Percentiles rank a stretch among this genome's conserved stretches.
phyloP scores from a whole-genome alignment of 2,329 filamentous ascomycete species.

The Calonectria pseudoturangicola region DNA sequence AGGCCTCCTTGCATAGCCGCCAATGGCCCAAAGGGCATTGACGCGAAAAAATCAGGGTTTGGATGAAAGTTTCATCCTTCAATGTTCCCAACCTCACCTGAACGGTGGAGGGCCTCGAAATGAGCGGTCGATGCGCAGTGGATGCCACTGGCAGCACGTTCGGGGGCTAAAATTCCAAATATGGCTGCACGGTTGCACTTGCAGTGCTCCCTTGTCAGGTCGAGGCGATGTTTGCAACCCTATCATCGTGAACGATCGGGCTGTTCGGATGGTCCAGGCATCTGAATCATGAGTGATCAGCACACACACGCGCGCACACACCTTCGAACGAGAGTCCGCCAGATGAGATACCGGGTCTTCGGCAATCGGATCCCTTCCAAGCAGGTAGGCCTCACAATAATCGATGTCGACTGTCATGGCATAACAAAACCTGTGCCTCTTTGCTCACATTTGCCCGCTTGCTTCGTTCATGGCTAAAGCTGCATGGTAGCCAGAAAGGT shows the following conservation, averaged over 20 bases:
- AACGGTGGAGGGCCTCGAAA: constrained; percentile 26
- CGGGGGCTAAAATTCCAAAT: constrained; percentile 21
- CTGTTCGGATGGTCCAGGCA: not conserved
- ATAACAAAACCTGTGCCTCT: not conserved
- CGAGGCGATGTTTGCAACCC: constrained; percentile 16
- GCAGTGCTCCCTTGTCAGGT: not conserved
- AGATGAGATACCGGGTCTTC: not conserved
- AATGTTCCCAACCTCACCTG: constrained; percentile 16
- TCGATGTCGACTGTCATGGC: not conserved
- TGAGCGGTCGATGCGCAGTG: constrained; percentile 10
- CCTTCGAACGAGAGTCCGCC: not conserved
- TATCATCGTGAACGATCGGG: not conserved
- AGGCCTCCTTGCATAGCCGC: constrained; percentile 17
- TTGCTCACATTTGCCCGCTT: not conserved
- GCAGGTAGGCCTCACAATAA: not conserved
- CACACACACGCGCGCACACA: not conserved
- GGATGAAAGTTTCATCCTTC: not conserved
- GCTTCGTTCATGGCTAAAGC: not conserved
- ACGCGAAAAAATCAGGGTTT: constrained; percentile 1
- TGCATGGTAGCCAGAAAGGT: constrained; percentile 1
- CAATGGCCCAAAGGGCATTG: constrained; percentile 22
- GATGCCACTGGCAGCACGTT: constrained; percentile 4
- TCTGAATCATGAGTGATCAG: not conserved
- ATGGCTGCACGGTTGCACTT: constrained; percentile 15
- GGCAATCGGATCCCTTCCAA: not conserved